These are phyloP conservation scores for Pugionium cornutum DNA, from an alignment of 345 rosid genomes.

Conservation along the genomic window DNA sequence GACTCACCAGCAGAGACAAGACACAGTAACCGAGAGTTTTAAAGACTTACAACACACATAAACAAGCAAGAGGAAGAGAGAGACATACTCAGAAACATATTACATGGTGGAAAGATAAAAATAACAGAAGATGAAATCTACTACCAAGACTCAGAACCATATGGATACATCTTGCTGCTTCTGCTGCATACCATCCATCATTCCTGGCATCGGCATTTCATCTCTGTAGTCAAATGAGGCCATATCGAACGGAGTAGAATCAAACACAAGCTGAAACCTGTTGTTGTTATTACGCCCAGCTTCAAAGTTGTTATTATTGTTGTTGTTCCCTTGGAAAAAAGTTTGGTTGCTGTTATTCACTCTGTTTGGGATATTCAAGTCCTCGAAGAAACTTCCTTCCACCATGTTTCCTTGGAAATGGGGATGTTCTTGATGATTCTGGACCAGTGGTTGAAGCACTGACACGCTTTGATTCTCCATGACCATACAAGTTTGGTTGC, in stretches of 20 bases:
- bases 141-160: slow-evolving; percentile 57
- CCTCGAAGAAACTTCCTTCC: slow-evolving; percentile 61
- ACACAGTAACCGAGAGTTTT: slow-evolving; percentile 25
- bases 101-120: slow-evolving; percentile 29
- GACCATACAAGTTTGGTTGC: slow-evolving; percentile 47
- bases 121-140: slow-evolving; percentile 29
- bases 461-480: slow-evolving; percentile 47
- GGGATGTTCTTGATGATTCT: slow-evolving; percentile 60
- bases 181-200: slow-evolving; percentile 50
- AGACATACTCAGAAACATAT: slow-evolving; percentile 34
- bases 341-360: slow-evolving; percentile 47
- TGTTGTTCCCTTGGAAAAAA: slow-evolving; percentile 51
- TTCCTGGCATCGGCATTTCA: slow-evolving; percentile 47
- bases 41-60: slow-evolving; percentile 27
- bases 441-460: slow-evolving; percentile 48
- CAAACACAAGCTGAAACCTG: slow-evolving; percentile 56
- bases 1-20: slow-evolving; percentile 24
- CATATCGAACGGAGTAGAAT: slow-evolving; percentile 62
- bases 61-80: slow-evolving; percentile 8
- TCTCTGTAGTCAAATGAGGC: slow-evolving; percentile 68
- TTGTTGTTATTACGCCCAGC: slow-evolving; percentile 38
- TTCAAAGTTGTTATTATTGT: slow-evolving; percentile 42
- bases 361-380: slow-evolving; percentile 50
- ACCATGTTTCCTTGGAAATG: slow-evolving; percentile 49
- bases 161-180: slow-evolving; percentile 70